Percentiles rank a stretch among this genome's conserved stretches.
Conservation (phyloP, 2,329 filamentous ascomycete genomes). For the Cercospora sp. region DNA sequence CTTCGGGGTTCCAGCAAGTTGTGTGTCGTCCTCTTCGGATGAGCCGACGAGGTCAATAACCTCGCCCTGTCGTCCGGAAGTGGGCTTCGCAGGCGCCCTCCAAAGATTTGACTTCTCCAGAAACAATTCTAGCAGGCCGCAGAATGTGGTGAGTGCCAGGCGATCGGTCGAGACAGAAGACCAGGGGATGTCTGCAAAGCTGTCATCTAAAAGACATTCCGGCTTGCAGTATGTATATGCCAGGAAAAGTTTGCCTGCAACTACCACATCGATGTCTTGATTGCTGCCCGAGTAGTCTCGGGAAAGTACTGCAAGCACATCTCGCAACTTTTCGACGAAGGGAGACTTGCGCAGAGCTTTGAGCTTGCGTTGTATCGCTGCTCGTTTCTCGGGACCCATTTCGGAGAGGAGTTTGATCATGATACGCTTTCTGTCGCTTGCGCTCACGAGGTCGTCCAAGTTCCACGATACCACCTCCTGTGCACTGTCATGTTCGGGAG, state of each 20-base stretch:
- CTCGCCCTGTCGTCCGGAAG: neutral
- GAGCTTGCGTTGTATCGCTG: slow-evolving; percentile 16
- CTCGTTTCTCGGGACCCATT: slow-evolving; percentile 20
- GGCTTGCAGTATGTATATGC: slow-evolving; percentile 12
- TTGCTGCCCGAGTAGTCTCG: neutral
- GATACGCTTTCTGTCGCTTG: slow-evolving; percentile 44
- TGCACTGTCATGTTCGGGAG: slow-evolving; percentile 17
- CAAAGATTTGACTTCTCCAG: slow-evolving; percentile 24
- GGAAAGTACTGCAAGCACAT: slow-evolving; percentile 3
- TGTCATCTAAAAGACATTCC: slow-evolving; percentile 9
- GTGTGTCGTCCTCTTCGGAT: slow-evolving; percentile 22
- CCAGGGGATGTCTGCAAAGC: slow-evolving; percentile 7
- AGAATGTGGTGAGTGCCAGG: slow-evolving; percentile 3
- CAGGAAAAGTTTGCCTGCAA: slow-evolving; percentile 22
- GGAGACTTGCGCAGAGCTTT: slow-evolving; percentile 3
- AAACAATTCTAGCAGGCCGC: slow-evolving; percentile 12
- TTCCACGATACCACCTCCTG: slow-evolving; percentile 22
- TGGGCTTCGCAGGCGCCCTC: slow-evolving; percentile 13
- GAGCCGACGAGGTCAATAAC: slow-evolving; percentile 19
- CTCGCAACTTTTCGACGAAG: slow-evolving; percentile 7
- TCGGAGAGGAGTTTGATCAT: slow-evolving; percentile 46
- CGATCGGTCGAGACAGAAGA: neutral
- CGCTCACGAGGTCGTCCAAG: slow-evolving; percentile 16
- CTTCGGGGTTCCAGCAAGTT: slow-evolving; percentile 8
- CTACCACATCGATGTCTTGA: slow-evolving; percentile 6